Evolutionary conservation across 139 green algal genomes (phyloP).

Genomic region (Axilococcus clingmanii): DNA sequence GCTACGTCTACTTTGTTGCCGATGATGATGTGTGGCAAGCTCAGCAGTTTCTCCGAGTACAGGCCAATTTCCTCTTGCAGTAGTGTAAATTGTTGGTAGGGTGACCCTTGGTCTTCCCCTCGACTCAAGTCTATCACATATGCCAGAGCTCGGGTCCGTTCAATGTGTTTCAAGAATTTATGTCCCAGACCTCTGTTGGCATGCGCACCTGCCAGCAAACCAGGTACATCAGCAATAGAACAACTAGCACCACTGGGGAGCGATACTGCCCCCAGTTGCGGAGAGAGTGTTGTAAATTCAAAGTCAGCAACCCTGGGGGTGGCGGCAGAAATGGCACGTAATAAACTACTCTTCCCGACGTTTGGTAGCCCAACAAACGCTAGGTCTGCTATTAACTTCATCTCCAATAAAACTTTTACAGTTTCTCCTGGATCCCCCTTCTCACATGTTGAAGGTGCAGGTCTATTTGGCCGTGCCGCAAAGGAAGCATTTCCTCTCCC

Average conservation of each 20-base stretch:
- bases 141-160: slow-evolving; percentile 39
- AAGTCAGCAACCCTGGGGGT: slow-evolving; percentile 44
- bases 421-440: slow-evolving; percentile 18
- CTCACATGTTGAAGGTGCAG: neutral
- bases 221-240: slow-evolving; percentile 59
- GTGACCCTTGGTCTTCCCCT: neutral
- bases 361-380: slow-evolving; percentile 94
- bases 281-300: slow-evolving; percentile 71
- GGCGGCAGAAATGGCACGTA: slow-evolving; percentile 57
- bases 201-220: slow-evolving; percentile 33
- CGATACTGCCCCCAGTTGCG: slow-evolving; percentile 58
- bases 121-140: slow-evolving; percentile 46
- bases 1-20: slow-evolving; percentile 55
- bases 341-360: slow-evolving; percentile 65
- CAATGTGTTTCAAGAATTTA: slow-evolving; percentile 59
- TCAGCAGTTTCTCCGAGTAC: slow-evolving; percentile 27
- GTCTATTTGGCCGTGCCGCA: slow-evolving; percentile 18
- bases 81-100: slow-evolving; percentile 42
- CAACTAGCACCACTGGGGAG: neutral
- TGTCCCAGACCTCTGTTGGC: slow-evolving; percentile 50
- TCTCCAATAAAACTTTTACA: slow-evolving; percentile 74
- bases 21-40: slow-evolving; percentile 39
- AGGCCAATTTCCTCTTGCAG: slow-evolving; percentile 43
- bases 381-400: slow-evolving; percentile 79
- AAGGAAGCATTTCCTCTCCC: slow-evolving; percentile 88